phyloP scores from a whole-genome alignment of 352 stramenopile species.

The Globisporangium barbulae region DNA sequence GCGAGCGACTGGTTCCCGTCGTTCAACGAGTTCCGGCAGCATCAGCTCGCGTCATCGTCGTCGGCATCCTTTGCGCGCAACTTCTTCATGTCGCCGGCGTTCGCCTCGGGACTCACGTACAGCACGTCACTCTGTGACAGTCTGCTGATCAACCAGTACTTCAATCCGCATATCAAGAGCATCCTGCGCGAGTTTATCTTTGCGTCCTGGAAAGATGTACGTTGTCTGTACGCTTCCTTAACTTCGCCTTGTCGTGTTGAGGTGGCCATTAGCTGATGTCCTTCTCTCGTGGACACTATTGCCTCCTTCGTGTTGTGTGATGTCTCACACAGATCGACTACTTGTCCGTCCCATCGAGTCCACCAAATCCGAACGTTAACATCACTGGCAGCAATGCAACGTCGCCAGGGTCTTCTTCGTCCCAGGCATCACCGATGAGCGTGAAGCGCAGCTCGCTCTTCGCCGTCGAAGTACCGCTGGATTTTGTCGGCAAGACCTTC shows the following conservation, averaged over 20 bases:
- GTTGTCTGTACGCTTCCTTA: neutral
- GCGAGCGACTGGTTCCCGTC: constrained; percentile 64
- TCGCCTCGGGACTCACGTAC: constrained; percentile 81
- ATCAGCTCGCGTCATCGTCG: constrained; percentile 41
- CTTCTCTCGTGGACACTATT: neutral
- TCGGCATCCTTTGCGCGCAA: constrained; percentile 64
- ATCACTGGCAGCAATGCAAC: neutral
- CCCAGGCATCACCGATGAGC: constrained; percentile 25
- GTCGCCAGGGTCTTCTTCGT: constrained; percentile 35
- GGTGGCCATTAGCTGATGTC: neutral
- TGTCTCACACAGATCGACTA: constrained; percentile 28
- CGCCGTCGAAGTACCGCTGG: constrained; percentile 70
- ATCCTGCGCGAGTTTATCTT: constrained; percentile 88
- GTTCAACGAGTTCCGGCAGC: constrained; percentile 19
- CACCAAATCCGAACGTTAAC: constrained; percentile 10
- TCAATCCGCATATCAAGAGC: constrained; percentile 84
- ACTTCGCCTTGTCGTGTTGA: neutral
- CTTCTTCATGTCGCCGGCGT: constrained; percentile 78
- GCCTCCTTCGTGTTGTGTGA: neutral
- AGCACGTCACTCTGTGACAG: constrained; percentile 84
- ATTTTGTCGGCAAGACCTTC: constrained; percentile 81
- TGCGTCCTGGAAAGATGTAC: constrained; percentile 62
- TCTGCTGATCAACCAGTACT: constrained; percentile 88
- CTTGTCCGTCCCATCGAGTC: constrained; percentile 22
- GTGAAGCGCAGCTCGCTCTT: constrained; percentile 76